A percentile compares a stretch with the other conserved stretches of the same genome.
phyloP scores from a whole-genome alignment of 169 alveolate species.

The Prorocentrum cordatum region DNA sequence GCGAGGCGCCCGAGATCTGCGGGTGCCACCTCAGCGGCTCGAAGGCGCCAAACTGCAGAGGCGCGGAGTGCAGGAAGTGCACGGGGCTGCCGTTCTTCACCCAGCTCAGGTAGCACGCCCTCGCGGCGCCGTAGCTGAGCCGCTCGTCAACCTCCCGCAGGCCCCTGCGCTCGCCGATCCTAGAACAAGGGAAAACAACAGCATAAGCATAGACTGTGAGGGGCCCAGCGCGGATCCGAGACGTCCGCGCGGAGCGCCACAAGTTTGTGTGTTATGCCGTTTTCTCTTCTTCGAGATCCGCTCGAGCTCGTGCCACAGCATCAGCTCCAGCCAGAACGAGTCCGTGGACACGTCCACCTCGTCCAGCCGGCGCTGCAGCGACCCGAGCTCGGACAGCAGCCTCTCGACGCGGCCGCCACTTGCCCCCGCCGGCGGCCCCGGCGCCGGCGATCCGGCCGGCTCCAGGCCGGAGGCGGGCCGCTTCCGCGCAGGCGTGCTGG shows the following conservation, averaged over 20 bases:
- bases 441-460: no score
- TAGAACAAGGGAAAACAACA: not conserved
- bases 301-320: slow-evolving; percentile 2
- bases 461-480: no score
- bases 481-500: no score
- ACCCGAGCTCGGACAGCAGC: no score
- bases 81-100: slow-evolving; percentile 60
- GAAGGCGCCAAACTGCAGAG: slow-evolving; percentile 46
- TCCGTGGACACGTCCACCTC: slow-evolving; percentile 65
- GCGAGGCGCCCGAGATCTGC: slow-evolving; percentile 41
- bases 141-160: slow-evolving; percentile 22
- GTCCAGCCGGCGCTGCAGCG: not conserved
- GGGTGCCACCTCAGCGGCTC: slow-evolving; percentile 34
- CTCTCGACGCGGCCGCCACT: no score
- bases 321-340: slow-evolving; percentile 56
- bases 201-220: not conserved
- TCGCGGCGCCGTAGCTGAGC: slow-evolving; percentile 10
- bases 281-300: no score
- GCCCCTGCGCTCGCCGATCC: not conserved
- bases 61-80: slow-evolving; percentile 64
- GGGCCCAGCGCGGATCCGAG: no score
- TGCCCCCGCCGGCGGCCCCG: no score
- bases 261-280: no score
- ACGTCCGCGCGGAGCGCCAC: no score
- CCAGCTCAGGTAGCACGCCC: slow-evolving; percentile 47